Percentiles rank a stretch among this genome's conserved stretches.
Evolutionary conservation across 2,329 filamentous ascomycete species (phyloP).

Genomic region (Amauroascus verrucosus): DNA sequence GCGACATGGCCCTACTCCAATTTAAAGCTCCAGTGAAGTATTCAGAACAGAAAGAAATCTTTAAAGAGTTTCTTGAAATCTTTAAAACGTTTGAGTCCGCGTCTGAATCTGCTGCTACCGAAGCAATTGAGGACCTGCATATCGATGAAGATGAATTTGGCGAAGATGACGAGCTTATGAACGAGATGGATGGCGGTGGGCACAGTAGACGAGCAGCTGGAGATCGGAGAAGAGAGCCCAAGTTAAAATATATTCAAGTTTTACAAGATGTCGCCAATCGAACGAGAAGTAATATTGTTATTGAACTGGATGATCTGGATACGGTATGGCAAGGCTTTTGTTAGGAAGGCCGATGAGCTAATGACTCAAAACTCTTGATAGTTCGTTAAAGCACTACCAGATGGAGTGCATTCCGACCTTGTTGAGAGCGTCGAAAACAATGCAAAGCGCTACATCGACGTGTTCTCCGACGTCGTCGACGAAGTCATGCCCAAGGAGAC

Average conservation of each 20-base stretch:
- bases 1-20: constrained; percentile 72
- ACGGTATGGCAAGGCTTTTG: constrained; percentile 43
- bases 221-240: constrained; percentile 47
- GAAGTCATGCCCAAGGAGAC: constrained; percentile 70
- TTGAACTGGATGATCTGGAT: constrained; percentile 82
- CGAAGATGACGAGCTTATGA: constrained; percentile 90
- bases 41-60: constrained; percentile 64
- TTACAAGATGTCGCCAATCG: constrained; percentile 82
- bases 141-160: constrained; percentile 78
- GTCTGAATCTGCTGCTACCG: constrained; percentile 57
- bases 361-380: constrained; percentile 26
- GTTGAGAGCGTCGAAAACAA: constrained; percentile 81
- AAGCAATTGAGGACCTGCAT: constrained; percentile 72
- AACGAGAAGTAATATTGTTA: constrained; percentile 61
- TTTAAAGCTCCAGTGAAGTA: constrained; percentile 76
- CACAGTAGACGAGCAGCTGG: constrained; percentile 34
- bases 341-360: neutral
- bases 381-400: constrained; percentile 64
- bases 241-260: constrained; percentile 78
- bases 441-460: constrained; percentile 89
- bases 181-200: constrained; percentile 53
- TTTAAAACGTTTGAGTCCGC: constrained; percentile 69
- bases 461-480: constrained; percentile 81
- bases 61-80: constrained; percentile 75
- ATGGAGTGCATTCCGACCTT: constrained; percentile 54